A percentile compares a stretch with the other conserved stretches of the same genome.
These are phyloP conservation scores for Scalesia atractyloides DNA, from an alignment of 129 eudicot genomes.

Conservation along the genomic window DNA sequence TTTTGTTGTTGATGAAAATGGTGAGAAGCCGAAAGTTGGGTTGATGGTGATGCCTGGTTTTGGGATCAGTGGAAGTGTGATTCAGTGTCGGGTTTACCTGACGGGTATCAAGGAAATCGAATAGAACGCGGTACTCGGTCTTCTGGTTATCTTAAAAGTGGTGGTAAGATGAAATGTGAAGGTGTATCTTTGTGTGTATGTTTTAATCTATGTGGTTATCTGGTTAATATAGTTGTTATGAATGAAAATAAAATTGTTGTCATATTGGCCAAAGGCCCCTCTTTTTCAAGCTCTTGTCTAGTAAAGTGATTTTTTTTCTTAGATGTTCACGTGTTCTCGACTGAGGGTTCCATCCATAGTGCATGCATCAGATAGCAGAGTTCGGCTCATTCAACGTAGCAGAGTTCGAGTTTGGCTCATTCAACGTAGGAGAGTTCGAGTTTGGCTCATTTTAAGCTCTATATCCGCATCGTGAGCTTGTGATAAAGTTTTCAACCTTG, in stretches of 20 bases:
- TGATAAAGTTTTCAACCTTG: too few relatives aligned
- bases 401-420: too few relatives aligned
- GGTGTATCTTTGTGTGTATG: constrained; percentile 15
- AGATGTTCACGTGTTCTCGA: too few relatives aligned
- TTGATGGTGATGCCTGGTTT: constrained; percentile 98
- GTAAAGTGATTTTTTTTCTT: too few relatives aligned
- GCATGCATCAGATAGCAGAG: too few relatives aligned
- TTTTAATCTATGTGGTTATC: constrained; percentile 21
- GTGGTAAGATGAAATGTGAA: constrained; percentile 24
- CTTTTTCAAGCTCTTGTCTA: neutral
- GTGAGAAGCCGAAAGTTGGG: constrained; percentile 70
- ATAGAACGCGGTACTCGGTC: constrained; percentile 15
- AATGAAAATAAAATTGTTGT: constrained; percentile 34
- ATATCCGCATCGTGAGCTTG: too few relatives aligned
- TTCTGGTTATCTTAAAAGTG: neutral
- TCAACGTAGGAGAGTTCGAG: too few relatives aligned
- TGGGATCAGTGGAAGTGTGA: constrained; percentile 71
- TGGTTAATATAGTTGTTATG: constrained; percentile 27
- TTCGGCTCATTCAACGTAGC: too few relatives aligned
- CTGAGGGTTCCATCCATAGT: too few relatives aligned
- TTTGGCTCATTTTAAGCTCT: too few relatives aligned
- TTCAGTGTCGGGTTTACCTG: constrained; percentile 85
- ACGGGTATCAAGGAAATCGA: constrained; percentile 76
- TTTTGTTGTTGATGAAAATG: constrained; percentile 49
- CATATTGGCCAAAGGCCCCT: neutral